phyloP scores from a whole-genome alignment of 768 basidiomycete species.

The Daedaleopsis nitida region DNA sequence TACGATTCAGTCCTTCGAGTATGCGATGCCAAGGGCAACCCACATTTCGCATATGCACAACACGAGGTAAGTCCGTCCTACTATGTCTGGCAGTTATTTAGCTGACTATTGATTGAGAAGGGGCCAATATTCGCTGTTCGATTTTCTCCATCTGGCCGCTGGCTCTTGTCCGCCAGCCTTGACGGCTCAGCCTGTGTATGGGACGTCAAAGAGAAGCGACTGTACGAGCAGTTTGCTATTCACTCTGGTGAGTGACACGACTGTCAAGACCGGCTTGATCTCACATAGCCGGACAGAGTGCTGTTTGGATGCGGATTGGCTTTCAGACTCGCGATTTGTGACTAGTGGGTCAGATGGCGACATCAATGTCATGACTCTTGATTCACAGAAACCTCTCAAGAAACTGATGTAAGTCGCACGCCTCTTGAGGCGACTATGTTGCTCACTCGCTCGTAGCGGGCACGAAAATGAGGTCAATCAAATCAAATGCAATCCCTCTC shows the following conservation, averaged over 20 bases:
- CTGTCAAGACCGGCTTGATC: neutral
- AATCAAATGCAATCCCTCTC: constrained; percentile 66
- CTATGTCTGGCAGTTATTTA: neutral
- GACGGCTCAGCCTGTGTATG: constrained; percentile 80
- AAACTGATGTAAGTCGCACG: constrained; percentile 55
- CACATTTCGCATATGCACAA: constrained; percentile 62
- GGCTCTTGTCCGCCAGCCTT: constrained; percentile 75
- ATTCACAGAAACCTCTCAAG: constrained; percentile 53
- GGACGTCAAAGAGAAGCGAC: constrained; percentile 64
- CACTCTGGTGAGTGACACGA: constrained; percentile 55
- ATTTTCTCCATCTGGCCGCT: constrained; percentile 73
- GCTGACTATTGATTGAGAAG: constrained; percentile 44
- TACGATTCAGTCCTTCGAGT: constrained; percentile 75
- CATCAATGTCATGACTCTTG: constrained; percentile 63
- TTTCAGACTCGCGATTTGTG: constrained; percentile 68
- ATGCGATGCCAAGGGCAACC: constrained; percentile 57
- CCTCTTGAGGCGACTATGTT: neutral
- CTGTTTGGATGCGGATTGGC: constrained; percentile 82
- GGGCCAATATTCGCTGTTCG: constrained; percentile 79
- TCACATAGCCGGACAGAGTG: constrained; percentile 50
- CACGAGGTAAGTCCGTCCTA: constrained; percentile 57
- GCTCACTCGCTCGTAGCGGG: constrained; percentile 44
- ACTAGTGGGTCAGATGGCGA: constrained; percentile 72
- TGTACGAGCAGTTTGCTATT: constrained; percentile 63
- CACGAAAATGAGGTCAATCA: constrained; percentile 80